phyloP scores from a whole-genome alignment of 805 yeast species.

The Ogataea allantospora region DNA sequence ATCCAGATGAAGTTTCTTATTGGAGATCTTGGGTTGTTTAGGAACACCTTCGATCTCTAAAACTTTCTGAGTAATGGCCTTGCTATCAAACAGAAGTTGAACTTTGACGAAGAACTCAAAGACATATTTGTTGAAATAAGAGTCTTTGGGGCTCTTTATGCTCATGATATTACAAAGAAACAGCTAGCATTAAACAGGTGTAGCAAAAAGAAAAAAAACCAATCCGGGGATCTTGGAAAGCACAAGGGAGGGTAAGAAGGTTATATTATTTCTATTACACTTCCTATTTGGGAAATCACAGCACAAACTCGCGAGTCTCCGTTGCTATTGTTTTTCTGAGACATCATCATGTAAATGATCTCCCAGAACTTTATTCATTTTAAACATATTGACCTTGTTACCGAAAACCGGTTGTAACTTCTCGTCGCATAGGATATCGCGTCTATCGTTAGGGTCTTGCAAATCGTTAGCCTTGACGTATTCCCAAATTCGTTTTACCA shows the following conservation, averaged over 20 bases:
- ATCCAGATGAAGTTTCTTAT: conserved; percentile 22
- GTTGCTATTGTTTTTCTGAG: conserved; percentile 5
- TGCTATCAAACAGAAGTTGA: conserved; percentile 27
- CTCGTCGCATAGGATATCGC: conserved; percentile 66
- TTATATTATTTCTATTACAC: conserved; percentile 1
- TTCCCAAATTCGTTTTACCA: conserved; percentile 68
- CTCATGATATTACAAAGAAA: too few relatives aligned
- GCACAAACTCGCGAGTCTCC: not conserved
- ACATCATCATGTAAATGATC: conserved; percentile 44
- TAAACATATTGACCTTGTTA: conserved; percentile 54
- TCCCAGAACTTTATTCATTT: conserved; percentile 53
- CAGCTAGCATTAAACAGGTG: not conserved
- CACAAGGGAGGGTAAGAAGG: conserved; percentile 8
- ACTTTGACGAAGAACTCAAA: conserved; percentile 28
- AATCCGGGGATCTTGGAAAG: conserved; percentile 10
- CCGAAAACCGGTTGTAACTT: conserved; percentile 59
- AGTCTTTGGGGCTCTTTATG: conserved; percentile 8
- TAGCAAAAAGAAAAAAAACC: conserved; percentile 5
- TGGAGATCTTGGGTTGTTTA: conserved; percentile 18
- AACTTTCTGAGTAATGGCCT: conserved; percentile 20
- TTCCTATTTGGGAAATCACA: conserved; percentile 3
- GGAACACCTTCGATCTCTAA: conserved; percentile 22
- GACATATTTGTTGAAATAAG: conserved; percentile 20
- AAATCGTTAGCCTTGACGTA: conserved; percentile 61
- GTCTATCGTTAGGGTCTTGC: conserved; percentile 65